phyloP scores from a whole-genome alignment of 2,329 filamentous ascomycete species.

The Aspergillus japonicus region DNA sequence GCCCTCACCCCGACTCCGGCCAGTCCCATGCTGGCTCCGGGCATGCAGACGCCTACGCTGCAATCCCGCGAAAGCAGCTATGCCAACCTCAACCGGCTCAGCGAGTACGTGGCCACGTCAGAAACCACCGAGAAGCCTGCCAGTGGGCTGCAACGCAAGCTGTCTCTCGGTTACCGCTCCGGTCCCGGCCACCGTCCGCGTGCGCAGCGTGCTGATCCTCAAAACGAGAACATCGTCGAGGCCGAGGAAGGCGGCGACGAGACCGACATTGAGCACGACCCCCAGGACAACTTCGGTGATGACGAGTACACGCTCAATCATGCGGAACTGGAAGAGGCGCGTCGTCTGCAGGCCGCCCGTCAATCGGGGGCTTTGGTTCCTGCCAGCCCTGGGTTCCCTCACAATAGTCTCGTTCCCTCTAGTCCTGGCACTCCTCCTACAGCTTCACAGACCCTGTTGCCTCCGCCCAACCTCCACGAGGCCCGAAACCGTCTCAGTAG shows the following conservation, averaged over 20 bases:
- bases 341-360: conserved; percentile 11
- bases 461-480: conserved; percentile 16
- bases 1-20: conserved; percentile 20
- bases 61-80: conserved; percentile 29
- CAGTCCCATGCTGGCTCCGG: conserved; percentile 26
- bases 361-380: background rate
- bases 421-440: background rate
- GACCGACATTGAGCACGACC: conserved; percentile 28
- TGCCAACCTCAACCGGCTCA: conserved; percentile 27
- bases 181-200: conserved; percentile 36
- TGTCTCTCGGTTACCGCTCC: conserved; percentile 40
- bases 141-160: conserved; percentile 32
- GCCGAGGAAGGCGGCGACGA: conserved; percentile 27
- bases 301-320: conserved; percentile 37
- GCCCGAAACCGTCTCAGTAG: conserved; percentile 34
- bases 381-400: background rate
- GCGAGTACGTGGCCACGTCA: conserved; percentile 26
- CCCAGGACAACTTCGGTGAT: conserved; percentile 37
- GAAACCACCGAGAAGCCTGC: conserved; percentile 31
- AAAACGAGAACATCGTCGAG: conserved; percentile 24
- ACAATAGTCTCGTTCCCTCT: background rate
- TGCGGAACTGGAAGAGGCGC: conserved; percentile 30
- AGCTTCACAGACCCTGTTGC: background rate
- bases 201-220: conserved; percentile 21
- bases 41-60: conserved; percentile 28